phyloP scores from a whole-genome alignment of 2,329 filamentous ascomycete genomes.

The Rugonectria rugulosa region DNA sequence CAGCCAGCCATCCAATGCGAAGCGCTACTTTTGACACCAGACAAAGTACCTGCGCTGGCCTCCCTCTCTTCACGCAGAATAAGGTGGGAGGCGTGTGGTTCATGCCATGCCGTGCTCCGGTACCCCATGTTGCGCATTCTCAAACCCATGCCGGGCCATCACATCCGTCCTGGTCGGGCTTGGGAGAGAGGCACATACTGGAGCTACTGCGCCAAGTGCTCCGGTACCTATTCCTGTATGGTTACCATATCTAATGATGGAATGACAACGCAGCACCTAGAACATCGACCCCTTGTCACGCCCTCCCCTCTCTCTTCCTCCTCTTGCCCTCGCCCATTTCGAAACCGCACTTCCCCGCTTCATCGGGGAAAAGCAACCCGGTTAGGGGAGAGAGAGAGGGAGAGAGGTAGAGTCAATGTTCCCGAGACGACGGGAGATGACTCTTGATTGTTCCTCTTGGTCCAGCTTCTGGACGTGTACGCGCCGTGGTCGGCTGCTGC shows the following conservation, averaged over 20 bases:
- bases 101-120: slow-evolving; percentile 11
- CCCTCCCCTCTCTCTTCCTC: no score
- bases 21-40: neutral
- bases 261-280: neutral
- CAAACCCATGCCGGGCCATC: neutral
- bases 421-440: slow-evolving; percentile 22
- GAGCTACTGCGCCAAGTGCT: no score
- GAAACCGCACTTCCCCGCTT: neutral
- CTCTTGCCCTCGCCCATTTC: slow-evolving; percentile 7
- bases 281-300: neutral
- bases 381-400: neutral
- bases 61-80: neutral
- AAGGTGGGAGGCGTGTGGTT: slow-evolving; percentile 13
- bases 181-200: no score
- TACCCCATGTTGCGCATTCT: slow-evolving; percentile 5
- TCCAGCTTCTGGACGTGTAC: no score
- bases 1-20: neutral
- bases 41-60: neutral
- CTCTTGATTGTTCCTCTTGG: neutral
- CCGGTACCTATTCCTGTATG: no score
- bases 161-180: neutral
- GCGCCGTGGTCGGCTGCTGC: slow-evolving; percentile 23
- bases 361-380: neutral
- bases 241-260: neutral
- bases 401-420: slow-evolving; percentile 3